A percentile compares a stretch with the other conserved stretches of the same genome.
Evolutionary conservation across 1,284 basidiomycete genomes (phyloP).

Genomic region (Boletellus deceptivus): DNA sequence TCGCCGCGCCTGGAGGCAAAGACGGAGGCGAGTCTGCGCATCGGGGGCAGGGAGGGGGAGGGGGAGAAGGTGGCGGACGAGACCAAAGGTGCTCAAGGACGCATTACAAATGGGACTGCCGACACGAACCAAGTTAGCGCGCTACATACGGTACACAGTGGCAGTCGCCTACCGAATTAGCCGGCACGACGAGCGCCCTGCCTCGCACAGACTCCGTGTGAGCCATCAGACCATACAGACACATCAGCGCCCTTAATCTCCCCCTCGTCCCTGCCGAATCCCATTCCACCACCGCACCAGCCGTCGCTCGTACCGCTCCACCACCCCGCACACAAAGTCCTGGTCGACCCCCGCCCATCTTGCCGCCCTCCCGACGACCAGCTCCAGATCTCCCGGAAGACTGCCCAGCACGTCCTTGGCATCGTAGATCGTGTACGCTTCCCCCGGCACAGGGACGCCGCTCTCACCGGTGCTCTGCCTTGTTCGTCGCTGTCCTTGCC

Average conservation of each 20-base stretch:
- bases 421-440: slow-evolving; percentile 58
- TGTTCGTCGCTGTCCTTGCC: slow-evolving; percentile 31
- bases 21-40: slow-evolving; percentile 55
- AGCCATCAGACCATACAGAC: slow-evolving; percentile 1
- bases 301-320: slow-evolving; percentile 61
- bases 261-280: slow-evolving; percentile 14
- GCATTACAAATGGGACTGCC: slow-evolving; percentile 38
- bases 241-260: slow-evolving; percentile 15
- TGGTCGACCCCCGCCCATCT: slow-evolving; percentile 51
- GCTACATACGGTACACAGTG: slow-evolving; percentile 11
- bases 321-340: slow-evolving; percentile 48
- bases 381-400: slow-evolving; percentile 47
- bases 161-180: slow-evolving; percentile 28
- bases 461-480: slow-evolving; percentile 16
- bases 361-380: slow-evolving; percentile 49
- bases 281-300: slow-evolving; percentile 49
- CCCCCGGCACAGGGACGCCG: slow-evolving; percentile 45
- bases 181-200: slow-evolving; percentile 10
- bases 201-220: slow-evolving; percentile 11
- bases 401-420: slow-evolving; percentile 57
- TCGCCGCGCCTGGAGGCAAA: slow-evolving; percentile 50
- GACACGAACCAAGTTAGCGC: slow-evolving; percentile 11
- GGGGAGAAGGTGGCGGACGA: slow-evolving; percentile 19
- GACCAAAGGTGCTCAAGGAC: slow-evolving; percentile 15
- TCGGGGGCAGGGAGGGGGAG: slow-evolving; percentile 21